These are phyloP conservation scores for Aphanomyces cochlioides DNA, from an alignment of 352 stramenopile species.

Conservation along the genomic window DNA sequence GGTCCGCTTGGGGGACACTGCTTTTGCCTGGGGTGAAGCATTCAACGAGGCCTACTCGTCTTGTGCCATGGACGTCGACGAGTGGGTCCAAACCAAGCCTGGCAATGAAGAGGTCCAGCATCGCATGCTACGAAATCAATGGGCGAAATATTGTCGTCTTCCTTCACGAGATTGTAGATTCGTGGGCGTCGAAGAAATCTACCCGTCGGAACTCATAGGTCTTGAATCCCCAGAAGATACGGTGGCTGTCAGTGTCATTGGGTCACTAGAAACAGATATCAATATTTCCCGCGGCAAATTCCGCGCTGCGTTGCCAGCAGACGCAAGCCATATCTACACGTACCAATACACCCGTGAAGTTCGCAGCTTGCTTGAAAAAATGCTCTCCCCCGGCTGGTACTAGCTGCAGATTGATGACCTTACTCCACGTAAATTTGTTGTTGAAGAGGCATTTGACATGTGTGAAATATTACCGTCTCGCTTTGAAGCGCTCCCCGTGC, in stretches of 20 bases:
- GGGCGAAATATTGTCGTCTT: neutral
- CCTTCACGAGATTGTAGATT: neutral
- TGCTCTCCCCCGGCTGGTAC: neutral
- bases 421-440: neutral
- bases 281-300: neutral
- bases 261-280: neutral
- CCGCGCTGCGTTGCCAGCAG: neutral
- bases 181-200: neutral
- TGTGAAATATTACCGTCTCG: too few species aligned
- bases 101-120: constrained; percentile 1
- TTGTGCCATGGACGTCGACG: neutral
- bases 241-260: neutral
- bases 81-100: neutral
- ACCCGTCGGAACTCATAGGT: neutral
- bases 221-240: neutral
- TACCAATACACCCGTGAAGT: neutral
- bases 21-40: neutral
- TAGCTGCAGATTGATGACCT: neutral
- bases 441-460: neutral
- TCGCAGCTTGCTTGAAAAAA: neutral
- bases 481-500: too few species aligned
- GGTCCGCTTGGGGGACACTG: neutral
- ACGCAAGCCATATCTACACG: neutral
- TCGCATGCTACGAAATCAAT: neutral
- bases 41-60: neutral